These are phyloP conservation scores for Mariannaea sp. DNA, from an alignment of 2,329 filamentous ascomycete genomes.

Conservation along the genomic window DNA sequence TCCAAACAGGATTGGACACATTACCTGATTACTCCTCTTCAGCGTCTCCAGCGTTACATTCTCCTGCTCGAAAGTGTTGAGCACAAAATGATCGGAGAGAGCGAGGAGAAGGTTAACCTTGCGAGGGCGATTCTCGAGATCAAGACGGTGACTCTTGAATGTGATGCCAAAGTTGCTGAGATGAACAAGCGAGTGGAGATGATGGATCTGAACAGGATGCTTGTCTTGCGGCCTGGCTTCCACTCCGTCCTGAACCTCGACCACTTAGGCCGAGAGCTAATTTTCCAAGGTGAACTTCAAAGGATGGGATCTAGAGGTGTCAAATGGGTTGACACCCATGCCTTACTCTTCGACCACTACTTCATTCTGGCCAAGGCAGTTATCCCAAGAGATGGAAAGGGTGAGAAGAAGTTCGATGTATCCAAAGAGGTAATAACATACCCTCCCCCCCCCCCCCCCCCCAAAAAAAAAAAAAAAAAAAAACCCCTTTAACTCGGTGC, in stretches of 20 bases:
- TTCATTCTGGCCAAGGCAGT: conserved; percentile 87
- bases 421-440: conserved; percentile 75
- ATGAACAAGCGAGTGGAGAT: conserved; percentile 90
- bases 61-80: conserved; percentile 82
- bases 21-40: conserved; percentile 91
- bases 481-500: too few relatives aligned
- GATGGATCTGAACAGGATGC: conserved; percentile 79
- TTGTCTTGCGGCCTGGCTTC: conserved; percentile 86
- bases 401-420: conserved; percentile 89
- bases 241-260: conserved; percentile 89
- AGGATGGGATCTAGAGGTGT: conserved; percentile 88
- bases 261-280: conserved; percentile 88
- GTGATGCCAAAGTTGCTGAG: conserved; percentile 89
- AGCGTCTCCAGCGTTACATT: conserved; percentile 86
- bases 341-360: conserved; percentile 94
- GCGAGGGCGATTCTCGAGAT: conserved; percentile 88
- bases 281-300: conserved; percentile 87
- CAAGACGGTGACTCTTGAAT: conserved; percentile 84
- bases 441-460: background rate
- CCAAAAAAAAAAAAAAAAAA: too few relatives aligned
- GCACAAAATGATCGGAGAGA: conserved; percentile 81
- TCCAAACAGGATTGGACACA: conserved; percentile 91
- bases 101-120: conserved; percentile 87
- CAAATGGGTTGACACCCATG: conserved; percentile 91
- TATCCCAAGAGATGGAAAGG: conserved; percentile 68